Evolutionary conservation across 208 protist genomes (phyloP).

Genomic region (Phytomonas sp.): DNA sequence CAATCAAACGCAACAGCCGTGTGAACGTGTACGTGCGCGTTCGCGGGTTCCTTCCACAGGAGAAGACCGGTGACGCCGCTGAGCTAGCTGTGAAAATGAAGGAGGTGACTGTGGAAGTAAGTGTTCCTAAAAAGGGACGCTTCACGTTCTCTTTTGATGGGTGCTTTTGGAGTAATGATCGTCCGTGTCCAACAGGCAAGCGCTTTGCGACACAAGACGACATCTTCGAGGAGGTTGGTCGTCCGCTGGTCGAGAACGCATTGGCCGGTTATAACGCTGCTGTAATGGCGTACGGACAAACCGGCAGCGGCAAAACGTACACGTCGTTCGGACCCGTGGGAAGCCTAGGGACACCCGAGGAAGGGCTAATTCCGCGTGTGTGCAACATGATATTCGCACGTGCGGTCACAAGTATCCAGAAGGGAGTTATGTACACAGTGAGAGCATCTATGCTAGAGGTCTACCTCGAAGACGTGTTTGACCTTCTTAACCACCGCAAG

Average conservation of each 20-base stretch:
- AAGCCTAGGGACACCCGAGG: conserved; percentile 42
- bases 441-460: conserved; percentile 91
- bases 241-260: conserved; percentile 84
- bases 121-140: conserved; percentile 58
- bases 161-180: conserved; percentile 87
- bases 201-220: conserved; percentile 55
- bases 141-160: conserved; percentile 90
- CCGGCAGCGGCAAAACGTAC: conserved; percentile 83
- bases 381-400: conserved; percentile 80
- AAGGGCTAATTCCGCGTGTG: conserved; percentile 75
- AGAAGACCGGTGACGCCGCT: conserved; percentile 17
- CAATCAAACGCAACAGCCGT: conserved; percentile 40
- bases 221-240: conserved; percentile 86
- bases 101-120: conserved; percentile 53
- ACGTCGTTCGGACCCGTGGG: conserved; percentile 60
- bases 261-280: conserved; percentile 78
- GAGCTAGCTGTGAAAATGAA: conserved; percentile 55
- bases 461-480: conserved; percentile 93
- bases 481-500: conserved; percentile 87
- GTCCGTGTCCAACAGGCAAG: conserved; percentile 33
- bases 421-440: conserved; percentile 55
- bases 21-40: conserved; percentile 85
- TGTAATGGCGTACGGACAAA: conserved; percentile 87
- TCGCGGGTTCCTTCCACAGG: conserved; percentile 38
- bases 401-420: conserved; percentile 41